Evolutionary conservation across 2,329 filamentous ascomycete species (phyloP), one percentile per base, ranked within the genome.

Genomic region (Whalleya microplaca): DNA sequence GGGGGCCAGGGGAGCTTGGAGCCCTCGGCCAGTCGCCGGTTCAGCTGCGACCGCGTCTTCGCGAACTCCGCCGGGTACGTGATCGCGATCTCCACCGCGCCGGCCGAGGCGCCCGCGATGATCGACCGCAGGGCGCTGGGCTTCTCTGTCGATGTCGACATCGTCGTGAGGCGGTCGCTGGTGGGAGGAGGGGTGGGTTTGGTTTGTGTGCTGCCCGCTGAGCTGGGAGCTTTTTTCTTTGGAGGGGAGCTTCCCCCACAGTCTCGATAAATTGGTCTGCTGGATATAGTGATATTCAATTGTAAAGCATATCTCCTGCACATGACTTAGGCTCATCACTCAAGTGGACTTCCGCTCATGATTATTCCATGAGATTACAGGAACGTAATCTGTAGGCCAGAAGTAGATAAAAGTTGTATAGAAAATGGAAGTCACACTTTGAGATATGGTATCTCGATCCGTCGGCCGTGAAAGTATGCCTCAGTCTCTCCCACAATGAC

Each of bases 1-100:
- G 91, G 91, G 43, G 95, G 95, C 90, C 92, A 97, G 51, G 94
- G 92, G 27, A 97, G 84, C 79, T 96, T 97, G 80, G 96, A 81
- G 45, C 88, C 89, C 53, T 89, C 87, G 47, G 90, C 81, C 69
- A 98, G 81, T 66, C 88, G 86, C 65, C 89, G 86, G 75, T 99
- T 99, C 70, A 99, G 87, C 76, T 98, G 95, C 53, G 91, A 91
- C 66, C 95, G 84, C 51, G 95, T 98, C 80, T 98, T 98, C 69
- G 94, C 94, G 78, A 98, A 92, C 75, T 92, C 89, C 64, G 89
- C 89, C 50, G 89, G 89, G 72, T 92, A 92, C 58, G 89, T 92
- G 66, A 92, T 91, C 56, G 88, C 86, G 73, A 98, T 98, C 78
- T 99, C 94, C 64, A 98, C 84, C 52, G 93, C 95, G 69, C 95